phyloP scores from a whole-genome alignment of 208 protist genomes.

The Leishmania arabica region DNA sequence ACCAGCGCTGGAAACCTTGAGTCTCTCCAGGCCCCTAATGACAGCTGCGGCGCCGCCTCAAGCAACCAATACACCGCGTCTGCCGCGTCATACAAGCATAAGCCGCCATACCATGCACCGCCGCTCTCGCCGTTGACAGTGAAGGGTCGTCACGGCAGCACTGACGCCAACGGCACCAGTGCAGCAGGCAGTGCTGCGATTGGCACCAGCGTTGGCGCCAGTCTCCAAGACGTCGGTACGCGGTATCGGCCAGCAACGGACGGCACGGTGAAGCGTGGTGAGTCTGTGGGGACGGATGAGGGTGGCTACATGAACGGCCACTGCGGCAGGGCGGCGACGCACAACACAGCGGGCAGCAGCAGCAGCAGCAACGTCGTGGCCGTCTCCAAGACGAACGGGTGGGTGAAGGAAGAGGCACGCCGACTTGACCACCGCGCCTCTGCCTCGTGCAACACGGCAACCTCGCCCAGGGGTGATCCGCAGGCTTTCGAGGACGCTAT shows the following conservation, averaged over 20 bases:
- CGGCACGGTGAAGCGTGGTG: conserved; percentile 9
- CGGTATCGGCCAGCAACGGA: background rate
- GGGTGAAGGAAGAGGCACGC: conserved; percentile 38
- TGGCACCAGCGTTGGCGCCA: conserved; percentile 1
- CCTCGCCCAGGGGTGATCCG: background rate
- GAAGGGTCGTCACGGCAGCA: background rate
- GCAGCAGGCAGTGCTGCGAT: background rate
- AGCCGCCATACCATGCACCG: conserved; percentile 24
- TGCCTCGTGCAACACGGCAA: background rate
- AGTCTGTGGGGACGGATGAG: background rate
- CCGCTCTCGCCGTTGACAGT: conserved; percentile 21
- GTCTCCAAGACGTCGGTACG: background rate
- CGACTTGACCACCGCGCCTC: conserved; percentile 14
- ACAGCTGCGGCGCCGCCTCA: background rate
- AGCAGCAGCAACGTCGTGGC: background rate
- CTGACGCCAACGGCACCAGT: background rate
- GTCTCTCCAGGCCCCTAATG: conserved; percentile 7
- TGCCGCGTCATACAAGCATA: background rate
- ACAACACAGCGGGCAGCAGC: background rate
- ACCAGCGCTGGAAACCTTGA: conserved; percentile 26
- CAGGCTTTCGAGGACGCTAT: background rate
- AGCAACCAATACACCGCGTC: background rate
- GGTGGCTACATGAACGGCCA: background rate
- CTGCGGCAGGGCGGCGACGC: background rate
- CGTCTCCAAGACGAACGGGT: conserved; percentile 19